A percentile compares a stretch with the other conserved stretches of the same genome.
These are phyloP conservation scores for Myriosclerotinia scirpicola DNA, from an alignment of 2,329 filamentous ascomycete species.

Conservation along the genomic window DNA sequence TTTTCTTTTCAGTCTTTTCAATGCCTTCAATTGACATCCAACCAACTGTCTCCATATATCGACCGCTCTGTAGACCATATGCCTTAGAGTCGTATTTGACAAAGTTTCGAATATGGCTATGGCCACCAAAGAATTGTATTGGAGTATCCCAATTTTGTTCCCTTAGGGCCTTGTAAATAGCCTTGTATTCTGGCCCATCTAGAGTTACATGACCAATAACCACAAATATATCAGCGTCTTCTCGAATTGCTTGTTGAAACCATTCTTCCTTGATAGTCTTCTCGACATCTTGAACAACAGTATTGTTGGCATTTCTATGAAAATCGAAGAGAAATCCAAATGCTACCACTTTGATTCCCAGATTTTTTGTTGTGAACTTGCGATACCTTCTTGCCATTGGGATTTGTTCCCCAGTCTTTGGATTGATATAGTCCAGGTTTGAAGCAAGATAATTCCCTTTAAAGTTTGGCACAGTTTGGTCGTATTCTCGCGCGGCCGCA, in stretches of 20 bases:
- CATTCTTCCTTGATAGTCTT: slow-evolving; percentile 80
- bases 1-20: slow-evolving; percentile 35
- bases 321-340: slow-evolving; percentile 98
- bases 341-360: slow-evolving; percentile 77
- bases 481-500: slow-evolving; percentile 75
- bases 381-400: slow-evolving; percentile 80
- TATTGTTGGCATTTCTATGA: slow-evolving; percentile 86
- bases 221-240: slow-evolving; percentile 83
- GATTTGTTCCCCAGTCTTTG: slow-evolving; percentile 65
- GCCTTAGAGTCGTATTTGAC: slow-evolving; percentile 75
- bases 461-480: slow-evolving; percentile 80
- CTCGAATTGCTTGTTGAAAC: slow-evolving; percentile 84
- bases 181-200: slow-evolving; percentile 74
- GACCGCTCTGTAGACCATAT: slow-evolving; percentile 78
- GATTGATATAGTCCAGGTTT: slow-evolving; percentile 85
- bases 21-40: slow-evolving; percentile 81
- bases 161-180: slow-evolving; percentile 77
- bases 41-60: slow-evolving; percentile 93
- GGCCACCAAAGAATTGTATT: slow-evolving; percentile 89
- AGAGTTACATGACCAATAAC: slow-evolving; percentile 84
- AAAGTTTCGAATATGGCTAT: slow-evolving; percentile 85
- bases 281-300: slow-evolving; percentile 75
- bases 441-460: slow-evolving; percentile 80
- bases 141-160: slow-evolving; percentile 75
- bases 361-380: slow-evolving; percentile 90